Percentiles rank a stretch among this genome's conserved stretches.
phyloP scores from a whole-genome alignment of 148 eudicot species.

The Salicornia ramosissima region DNA sequence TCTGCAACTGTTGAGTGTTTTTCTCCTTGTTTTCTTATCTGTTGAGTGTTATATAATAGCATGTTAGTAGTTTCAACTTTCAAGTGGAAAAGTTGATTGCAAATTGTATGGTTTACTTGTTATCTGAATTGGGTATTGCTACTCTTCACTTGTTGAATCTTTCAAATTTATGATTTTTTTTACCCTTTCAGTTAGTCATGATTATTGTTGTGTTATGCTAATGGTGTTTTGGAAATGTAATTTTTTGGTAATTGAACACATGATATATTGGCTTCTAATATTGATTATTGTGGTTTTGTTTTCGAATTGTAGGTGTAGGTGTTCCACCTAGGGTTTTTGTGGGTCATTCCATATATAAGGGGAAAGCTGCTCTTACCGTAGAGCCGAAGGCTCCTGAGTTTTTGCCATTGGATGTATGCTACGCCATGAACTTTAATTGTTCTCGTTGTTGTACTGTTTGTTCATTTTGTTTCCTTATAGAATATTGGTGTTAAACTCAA shows the following conservation, averaged over 20 bases:
- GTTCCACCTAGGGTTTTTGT: slow-evolving; percentile 60
- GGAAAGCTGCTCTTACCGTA: slow-evolving; percentile 85
- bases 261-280: background rate
- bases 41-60: too few species aligned
- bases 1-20: background rate
- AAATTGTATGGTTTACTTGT: slow-evolving; percentile 2
- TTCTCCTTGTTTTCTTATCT: background rate
- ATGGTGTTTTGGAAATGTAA: background rate
- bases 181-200: too few species aligned
- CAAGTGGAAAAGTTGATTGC: background rate
- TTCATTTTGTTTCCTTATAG: background rate
- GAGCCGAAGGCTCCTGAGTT: slow-evolving; percentile 84
- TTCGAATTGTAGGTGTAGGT: slow-evolving; percentile 37
- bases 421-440: slow-evolving; percentile 1
- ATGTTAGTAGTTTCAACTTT: background rate
- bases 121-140: background rate
- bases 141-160: too few species aligned
- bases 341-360: slow-evolving; percentile 83
- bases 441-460: slow-evolving; percentile 9
- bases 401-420: slow-evolving; percentile 65
- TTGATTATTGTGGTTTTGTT: slow-evolving; percentile 6
- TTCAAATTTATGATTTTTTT: too few species aligned
- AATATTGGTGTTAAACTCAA: background rate
- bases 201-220: slow-evolving; percentile 13
- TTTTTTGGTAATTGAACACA: background rate